Base-by-base conservation (phyloP, 352 stramenopile species). In the Peronospora destructor region DNA sequence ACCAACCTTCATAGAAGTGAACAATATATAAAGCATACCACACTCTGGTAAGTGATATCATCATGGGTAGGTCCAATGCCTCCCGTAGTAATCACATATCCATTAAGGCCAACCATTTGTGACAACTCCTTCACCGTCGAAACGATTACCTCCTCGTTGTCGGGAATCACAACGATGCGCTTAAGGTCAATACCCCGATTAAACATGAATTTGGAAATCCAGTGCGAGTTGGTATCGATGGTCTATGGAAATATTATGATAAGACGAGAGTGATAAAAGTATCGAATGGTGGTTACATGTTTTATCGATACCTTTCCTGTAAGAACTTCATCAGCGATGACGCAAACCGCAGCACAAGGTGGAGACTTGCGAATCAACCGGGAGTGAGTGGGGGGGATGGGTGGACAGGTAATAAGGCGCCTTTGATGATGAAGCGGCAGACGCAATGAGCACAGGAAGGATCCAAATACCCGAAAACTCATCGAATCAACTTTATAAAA, bases 11-110 rank as follows among this genome's bases (percentile, higher is more conserved):
- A 6, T 2, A 26, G 55, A 37, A 38, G 40, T 4, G n/a, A 21
- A 34, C 19, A 38, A 58, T 35, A 0, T 45, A 35, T 19, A 17
- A 19, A 10, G 42, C 54, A 25, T 49, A 87, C 79, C 54, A 91
- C 75, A 54, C 75, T 80, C 52, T 91, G 75, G 55, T 94, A 94
- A 9, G 83, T 93, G 63, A 93, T 90, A 55, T 93, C 83, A 60
- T 93, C 83, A 41, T 93, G 83, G 8, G 83, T 93, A 9, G 80
- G 83, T 4, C 83, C 83, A 32, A 93, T 91, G 16, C 82, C 82
- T 51, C 82, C 82, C 11, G 82, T 90, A 13, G 82, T 91, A 65
- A 93, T 74, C n/a, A 93, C 80, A 43, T 87, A 93, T 30, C 82
- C 82, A n/a, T 45, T 73, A 11, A 70, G 66, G 0, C 82, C 79